Conservation (phyloP, 2,329 filamentous ascomycete genomes). For the Microdochium bolleyi region DNA sequence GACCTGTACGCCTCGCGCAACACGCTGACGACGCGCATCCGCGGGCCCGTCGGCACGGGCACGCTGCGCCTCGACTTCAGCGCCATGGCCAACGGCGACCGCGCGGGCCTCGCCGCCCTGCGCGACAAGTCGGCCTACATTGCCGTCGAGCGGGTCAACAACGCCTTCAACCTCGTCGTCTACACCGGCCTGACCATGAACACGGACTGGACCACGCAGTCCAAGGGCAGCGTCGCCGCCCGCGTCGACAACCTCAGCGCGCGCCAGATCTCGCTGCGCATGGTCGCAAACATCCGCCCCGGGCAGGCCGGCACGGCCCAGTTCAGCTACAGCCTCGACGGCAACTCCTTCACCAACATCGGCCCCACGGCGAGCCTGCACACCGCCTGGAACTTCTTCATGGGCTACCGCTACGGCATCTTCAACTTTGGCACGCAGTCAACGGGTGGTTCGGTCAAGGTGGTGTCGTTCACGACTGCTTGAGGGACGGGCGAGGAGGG, state of each 20-base stretch:
- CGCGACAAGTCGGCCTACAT: constrained; percentile 46
- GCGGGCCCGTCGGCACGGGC: constrained; percentile 34
- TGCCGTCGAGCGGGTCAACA: constrained; percentile 32
- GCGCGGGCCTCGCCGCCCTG: constrained; percentile 42
- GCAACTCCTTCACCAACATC: constrained; percentile 23
- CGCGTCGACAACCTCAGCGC: constrained; percentile 18
- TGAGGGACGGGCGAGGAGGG: no score
- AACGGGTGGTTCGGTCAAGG: constrained; percentile 27
- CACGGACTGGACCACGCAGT: constrained; percentile 16
- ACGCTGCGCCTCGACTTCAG: constrained; percentile 42
- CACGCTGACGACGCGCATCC: constrained; percentile 37
- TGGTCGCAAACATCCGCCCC: constrained; percentile 24
- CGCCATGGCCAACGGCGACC: constrained; percentile 41
- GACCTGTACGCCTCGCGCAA: constrained; percentile 40
- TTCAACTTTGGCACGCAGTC: constrained; percentile 39
- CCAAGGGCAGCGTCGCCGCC: constrained; percentile 19
- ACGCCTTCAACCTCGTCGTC: constrained; percentile 19
- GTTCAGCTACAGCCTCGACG: constrained; percentile 37
- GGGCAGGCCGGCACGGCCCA: constrained; percentile 16
- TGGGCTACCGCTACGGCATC: constrained; percentile 38
- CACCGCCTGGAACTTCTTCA: constrained; percentile 36
- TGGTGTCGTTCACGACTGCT: constrained; percentile 11
- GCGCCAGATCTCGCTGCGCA: constrained; percentile 26
- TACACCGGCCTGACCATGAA: constrained; percentile 29
- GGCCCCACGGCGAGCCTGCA: constrained; percentile 26